These are phyloP conservation scores for Arthroderma uncinatum DNA, from an alignment of 2,329 filamentous ascomycete species.

Conservation along the genomic window DNA sequence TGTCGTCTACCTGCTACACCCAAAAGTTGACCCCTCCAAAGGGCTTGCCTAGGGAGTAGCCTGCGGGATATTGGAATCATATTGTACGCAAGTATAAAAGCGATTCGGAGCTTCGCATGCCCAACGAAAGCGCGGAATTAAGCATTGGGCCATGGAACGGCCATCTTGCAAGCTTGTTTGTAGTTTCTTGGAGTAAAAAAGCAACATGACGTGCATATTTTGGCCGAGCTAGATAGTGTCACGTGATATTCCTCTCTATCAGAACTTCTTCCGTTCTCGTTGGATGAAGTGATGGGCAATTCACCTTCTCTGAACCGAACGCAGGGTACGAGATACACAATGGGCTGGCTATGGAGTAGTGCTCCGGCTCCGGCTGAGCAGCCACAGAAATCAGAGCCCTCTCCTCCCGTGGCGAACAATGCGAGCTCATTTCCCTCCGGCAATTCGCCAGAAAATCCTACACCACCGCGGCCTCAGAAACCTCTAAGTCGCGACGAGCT, in stretches of 20 bases:
- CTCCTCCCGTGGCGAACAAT: not conserved
- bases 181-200: no score
- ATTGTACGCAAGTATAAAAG: not conserved
- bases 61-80: not conserved
- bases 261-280: not conserved
- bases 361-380: not conserved
- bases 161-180: not conserved
- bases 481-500: slow-evolving; percentile 31
- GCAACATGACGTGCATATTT: not conserved
- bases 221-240: not conserved
- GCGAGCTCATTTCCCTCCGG: not conserved
- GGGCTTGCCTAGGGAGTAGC: not conserved
- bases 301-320: no score
- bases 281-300: not conserved
- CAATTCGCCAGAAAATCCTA: not conserved
- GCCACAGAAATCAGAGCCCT: not conserved
- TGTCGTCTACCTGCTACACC: not conserved
- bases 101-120: not conserved
- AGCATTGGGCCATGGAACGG: not conserved
- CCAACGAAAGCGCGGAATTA: not conserved
- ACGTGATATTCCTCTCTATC: not conserved
- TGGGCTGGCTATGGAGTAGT: slow-evolving; percentile 38
- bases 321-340: slow-evolving; percentile 16
- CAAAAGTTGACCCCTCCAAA: not conserved
- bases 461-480: not conserved